phyloP scores from a whole-genome alignment of 2,329 filamentous ascomycete genomes.

The Sporothrix variecibatus region DNA sequence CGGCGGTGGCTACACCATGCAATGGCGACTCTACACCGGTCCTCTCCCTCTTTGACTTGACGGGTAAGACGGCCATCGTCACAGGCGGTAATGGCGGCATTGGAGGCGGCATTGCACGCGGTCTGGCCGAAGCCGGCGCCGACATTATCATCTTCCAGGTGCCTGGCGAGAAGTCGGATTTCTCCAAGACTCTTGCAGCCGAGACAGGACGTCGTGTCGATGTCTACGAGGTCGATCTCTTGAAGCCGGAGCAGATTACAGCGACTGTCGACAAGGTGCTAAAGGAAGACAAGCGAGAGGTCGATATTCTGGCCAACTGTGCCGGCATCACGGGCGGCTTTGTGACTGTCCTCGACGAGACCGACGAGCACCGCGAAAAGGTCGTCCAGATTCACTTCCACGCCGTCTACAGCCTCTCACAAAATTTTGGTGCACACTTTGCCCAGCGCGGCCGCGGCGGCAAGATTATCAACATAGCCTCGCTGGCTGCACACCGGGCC shows the following conservation, averaged over 20 bases:
- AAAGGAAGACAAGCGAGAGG: neutral
- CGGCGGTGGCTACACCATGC: constrained; percentile 12
- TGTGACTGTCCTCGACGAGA: constrained; percentile 10
- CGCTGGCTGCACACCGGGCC: neutral
- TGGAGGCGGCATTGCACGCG: constrained; percentile 14
- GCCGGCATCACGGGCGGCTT: constrained; percentile 4
- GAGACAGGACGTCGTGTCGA: neutral
- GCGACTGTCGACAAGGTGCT: neutral
- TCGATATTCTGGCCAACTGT: constrained; percentile 8
- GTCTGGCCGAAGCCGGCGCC: constrained; percentile 19
- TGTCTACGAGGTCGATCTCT: constrained; percentile 2
- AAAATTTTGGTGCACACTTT: neutral
- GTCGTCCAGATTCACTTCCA: constrained; percentile 19
- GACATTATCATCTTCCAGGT: constrained; percentile 29
- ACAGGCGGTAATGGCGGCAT: constrained; percentile 21
- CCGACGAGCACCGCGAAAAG: constrained; percentile 13
- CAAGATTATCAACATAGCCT: constrained; percentile 17
- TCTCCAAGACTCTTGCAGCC: neutral
- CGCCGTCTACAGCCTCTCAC: constrained; percentile 14
- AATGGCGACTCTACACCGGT: constrained; percentile 17
- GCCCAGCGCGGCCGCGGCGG: neutral
- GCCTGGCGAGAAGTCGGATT: constrained; percentile 28
- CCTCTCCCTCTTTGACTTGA: constrained; percentile 22
- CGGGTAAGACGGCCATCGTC: constrained; percentile 1
- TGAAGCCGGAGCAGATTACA: neutral